phyloP scores from a whole-genome alignment of 2,329 filamentous ascomycete genomes.

The Teratosphaeria zuluensis region DNA sequence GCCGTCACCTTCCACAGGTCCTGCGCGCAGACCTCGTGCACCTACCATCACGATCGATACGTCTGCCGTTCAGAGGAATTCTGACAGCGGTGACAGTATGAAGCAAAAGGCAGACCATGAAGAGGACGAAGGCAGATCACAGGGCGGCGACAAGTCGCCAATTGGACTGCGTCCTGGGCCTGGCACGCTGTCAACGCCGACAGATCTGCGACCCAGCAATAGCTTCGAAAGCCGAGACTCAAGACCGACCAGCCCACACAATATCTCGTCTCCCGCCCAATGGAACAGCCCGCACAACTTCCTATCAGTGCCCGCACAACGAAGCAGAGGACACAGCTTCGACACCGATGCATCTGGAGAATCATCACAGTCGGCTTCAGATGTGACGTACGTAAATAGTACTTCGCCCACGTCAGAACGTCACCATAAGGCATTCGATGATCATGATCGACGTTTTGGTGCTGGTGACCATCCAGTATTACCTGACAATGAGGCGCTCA shows the following conservation, averaged over 20 bases:
- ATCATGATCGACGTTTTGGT: slow-evolving; percentile 12
- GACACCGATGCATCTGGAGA: slow-evolving; percentile 53
- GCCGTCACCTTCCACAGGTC: slow-evolving; percentile 7
- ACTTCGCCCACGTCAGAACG: slow-evolving; percentile 26
- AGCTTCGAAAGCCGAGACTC: slow-evolving; percentile 58
- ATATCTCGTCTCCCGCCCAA: slow-evolving; percentile 54
- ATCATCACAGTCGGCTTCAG: slow-evolving; percentile 47
- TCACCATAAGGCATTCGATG: slow-evolving; percentile 17
- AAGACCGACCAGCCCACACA: slow-evolving; percentile 57
- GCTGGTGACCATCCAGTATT: slow-evolving; percentile 43
- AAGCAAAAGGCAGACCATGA: slow-evolving; percentile 17
- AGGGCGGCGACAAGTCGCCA: slow-evolving; percentile 11
- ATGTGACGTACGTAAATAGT: slow-evolving; percentile 49
- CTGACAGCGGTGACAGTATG: slow-evolving; percentile 25
- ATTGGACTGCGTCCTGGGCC: slow-evolving; percentile 9
- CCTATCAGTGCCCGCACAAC: slow-evolving; percentile 52
- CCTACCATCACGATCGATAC: slow-evolving; percentile 46
- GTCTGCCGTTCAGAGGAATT: slow-evolving; percentile 35
- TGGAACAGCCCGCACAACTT: slow-evolving; percentile 48
- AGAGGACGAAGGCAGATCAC: slow-evolving; percentile 20
- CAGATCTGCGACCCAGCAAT: slow-evolving; percentile 45
- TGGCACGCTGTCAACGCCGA: slow-evolving; percentile 18
- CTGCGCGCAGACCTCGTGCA: slow-evolving; percentile 26
- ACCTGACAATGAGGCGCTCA: slow-evolving; percentile 59
- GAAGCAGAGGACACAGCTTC: slow-evolving; percentile 56